Evolutionary conservation across 2,329 filamentous ascomycete species (phyloP).

Genomic region (Cercospora sesami): DNA sequence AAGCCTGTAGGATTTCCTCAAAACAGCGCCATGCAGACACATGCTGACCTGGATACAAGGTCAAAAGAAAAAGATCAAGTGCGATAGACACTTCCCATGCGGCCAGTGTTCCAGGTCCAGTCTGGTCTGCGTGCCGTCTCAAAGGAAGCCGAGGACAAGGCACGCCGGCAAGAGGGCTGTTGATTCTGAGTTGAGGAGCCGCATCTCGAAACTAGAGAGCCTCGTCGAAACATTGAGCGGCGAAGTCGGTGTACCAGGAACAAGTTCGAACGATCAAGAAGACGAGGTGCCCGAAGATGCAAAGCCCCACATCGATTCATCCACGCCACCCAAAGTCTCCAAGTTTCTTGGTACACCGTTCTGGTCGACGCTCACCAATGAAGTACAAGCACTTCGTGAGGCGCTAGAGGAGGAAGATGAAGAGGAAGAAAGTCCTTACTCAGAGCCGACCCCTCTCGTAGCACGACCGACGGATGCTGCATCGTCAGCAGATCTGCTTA

Average conservation of each 20-base stretch:
- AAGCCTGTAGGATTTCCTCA: slow-evolving; percentile 23
- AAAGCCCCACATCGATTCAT: background rate
- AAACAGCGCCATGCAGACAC: background rate
- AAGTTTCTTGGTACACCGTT: slow-evolving; percentile 36
- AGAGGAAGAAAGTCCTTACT: background rate
- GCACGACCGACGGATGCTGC: background rate
- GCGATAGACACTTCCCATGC: slow-evolving; percentile 27
- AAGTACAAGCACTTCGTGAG: slow-evolving; percentile 37
- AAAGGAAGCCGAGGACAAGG: slow-evolving; percentile 25
- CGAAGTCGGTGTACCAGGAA: slow-evolving; percentile 12
- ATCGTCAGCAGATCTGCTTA: slow-evolving; percentile 30
- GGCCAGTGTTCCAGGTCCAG: slow-evolving; percentile 22
- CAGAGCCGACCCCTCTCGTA: background rate
- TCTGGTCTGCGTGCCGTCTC: slow-evolving; percentile 20
- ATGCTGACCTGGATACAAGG: background rate
- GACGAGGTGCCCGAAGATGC: background rate
- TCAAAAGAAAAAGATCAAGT: slow-evolving; percentile 26
- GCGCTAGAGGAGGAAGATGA: slow-evolving; percentile 37
- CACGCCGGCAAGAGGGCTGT: slow-evolving; percentile 22
- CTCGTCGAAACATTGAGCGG: slow-evolving; percentile 27
- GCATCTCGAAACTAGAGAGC: slow-evolving; percentile 26
- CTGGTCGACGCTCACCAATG: slow-evolving; percentile 36
- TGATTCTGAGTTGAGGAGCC: slow-evolving; percentile 26
- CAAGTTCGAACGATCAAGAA: background rate
- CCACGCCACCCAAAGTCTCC: slow-evolving; percentile 17